Conservation (phyloP, 2,329 filamentous ascomycete genomes). For the Plenodomus lindquistii region DNA sequence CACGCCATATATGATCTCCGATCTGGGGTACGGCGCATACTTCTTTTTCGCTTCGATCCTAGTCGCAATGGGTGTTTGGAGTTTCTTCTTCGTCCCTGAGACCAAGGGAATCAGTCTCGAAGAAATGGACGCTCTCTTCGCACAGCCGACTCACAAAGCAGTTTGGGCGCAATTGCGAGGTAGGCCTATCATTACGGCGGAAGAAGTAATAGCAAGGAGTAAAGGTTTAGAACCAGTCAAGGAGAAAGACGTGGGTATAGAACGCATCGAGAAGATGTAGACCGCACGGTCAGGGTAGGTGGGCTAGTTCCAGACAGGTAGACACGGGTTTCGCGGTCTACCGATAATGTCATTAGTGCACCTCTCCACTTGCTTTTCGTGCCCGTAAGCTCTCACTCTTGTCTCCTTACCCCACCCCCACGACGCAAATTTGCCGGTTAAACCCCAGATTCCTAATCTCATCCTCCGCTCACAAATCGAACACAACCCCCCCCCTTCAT, state of each 20-base stretch:
- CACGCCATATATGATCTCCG: constrained; percentile 45
- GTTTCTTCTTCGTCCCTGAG: constrained; percentile 39
- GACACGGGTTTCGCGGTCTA: neutral
- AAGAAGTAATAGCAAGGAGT: constrained; percentile 16
- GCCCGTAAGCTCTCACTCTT: too few species aligned
- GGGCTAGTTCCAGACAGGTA: neutral
- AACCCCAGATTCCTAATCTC: too few species aligned
- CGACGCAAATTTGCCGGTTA: too few species aligned
- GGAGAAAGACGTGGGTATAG: constrained; percentile 24
- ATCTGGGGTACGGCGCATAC: constrained; percentile 45
- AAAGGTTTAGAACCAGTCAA: constrained; percentile 17
- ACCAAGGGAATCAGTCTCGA: constrained; percentile 38
- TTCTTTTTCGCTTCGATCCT: constrained; percentile 44
- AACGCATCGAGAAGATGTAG: constrained; percentile 20
- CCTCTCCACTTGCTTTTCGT: too few species aligned
- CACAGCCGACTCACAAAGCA: constrained; percentile 31
- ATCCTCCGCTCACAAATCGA: too few species aligned
- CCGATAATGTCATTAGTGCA: too few species aligned
- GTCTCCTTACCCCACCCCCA: constrained; percentile 1
- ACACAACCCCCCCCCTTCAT: too few species aligned
- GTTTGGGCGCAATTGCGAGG: constrained; percentile 36
- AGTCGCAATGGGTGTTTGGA: constrained; percentile 35
- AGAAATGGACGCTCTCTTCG: constrained; percentile 39
- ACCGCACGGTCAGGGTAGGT: neutral
- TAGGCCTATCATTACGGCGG: constrained; percentile 19